Evolutionary conservation across 345 rosid genomes (phyloP), one percentile per base, ranked within the genome.

Genomic region (Euclidium syriacum): DNA sequence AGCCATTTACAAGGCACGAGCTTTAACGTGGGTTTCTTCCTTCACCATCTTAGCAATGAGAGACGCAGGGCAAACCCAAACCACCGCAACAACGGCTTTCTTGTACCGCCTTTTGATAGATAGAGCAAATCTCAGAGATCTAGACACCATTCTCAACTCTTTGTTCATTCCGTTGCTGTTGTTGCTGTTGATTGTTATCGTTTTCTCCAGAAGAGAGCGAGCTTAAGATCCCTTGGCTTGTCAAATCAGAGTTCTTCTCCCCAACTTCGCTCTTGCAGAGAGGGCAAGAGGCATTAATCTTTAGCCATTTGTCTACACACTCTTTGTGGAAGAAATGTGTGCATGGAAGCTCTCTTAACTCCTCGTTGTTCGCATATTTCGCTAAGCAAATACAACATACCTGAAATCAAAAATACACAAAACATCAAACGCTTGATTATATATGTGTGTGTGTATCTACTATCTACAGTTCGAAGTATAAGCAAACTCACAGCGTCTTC

Each of bases 361-460:
- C 99, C 7, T 90, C 99, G 7, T 90, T 90, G 75, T 94, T 85
- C n/a, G 85, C 85, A 58, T 87, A 94, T 52, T 83, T 94, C 9
- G 95, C 96, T 77, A 94, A 77, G 73, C 99, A 94, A 68, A 90
- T 90, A 82, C 99, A 94, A 78, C 99, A 94, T 41, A 81, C 90
- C 98, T 91, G 78, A 18, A 18, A 46, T 10, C 2, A 14, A 10
- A 18, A 14, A 12, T 11, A 5, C 41, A 10, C 42, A 55, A 38
- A 16, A 12, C 38, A 71, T 8, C 54, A 69, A 51, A 53, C 5
- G 38, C 58, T 44, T 62, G 51, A 14, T 19, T 34, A 0, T 19
- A 15, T 35, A n/a, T 34, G 2, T 9, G 12, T 44, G 22, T 36
- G 19, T 36, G 34, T 20, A 9, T 24, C 8, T 17, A 4, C n/a